A percentile compares a stretch with the other conserved stretches of the same genome.
phyloP scores from a whole-genome alignment of 768 basidiomycete species.

The Hypholoma sublateritium region DNA sequence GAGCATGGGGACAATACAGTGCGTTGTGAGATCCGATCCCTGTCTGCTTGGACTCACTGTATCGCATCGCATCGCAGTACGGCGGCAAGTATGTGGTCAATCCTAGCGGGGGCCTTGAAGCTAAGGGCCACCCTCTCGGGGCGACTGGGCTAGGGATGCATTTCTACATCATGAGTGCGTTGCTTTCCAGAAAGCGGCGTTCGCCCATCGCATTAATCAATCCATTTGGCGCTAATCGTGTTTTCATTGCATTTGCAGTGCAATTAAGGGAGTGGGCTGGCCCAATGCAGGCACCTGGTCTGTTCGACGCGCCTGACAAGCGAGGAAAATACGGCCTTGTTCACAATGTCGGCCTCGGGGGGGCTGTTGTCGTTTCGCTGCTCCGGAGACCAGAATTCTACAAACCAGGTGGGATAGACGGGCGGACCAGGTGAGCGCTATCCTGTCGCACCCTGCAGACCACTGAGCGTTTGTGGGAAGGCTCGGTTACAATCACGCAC shows the following conservation, averaged over 20 bases:
- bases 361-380: conserved; percentile 75
- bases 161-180: conserved; percentile 78
- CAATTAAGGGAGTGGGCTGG: conserved; percentile 82
- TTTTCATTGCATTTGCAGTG: conserved; percentile 42
- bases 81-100: conserved; percentile 86
- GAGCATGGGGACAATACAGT: conserved; percentile 81
- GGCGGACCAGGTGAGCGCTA: conserved; percentile 53
- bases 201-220: not conserved
- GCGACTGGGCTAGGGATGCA: conserved; percentile 87
- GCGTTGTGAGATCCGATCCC: conserved; percentile 17
- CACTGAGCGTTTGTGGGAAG: conserved; percentile 30
- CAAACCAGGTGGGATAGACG: conserved; percentile 63
- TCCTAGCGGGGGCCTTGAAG: conserved; percentile 82
- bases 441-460: not conserved
- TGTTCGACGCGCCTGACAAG: conserved; percentile 60
- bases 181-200: not conserved
- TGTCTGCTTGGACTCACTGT: not conserved
- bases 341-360: conserved; percentile 83
- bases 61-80: conserved; percentile 44
- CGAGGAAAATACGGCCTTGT: conserved; percentile 80
- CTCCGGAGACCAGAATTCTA: conserved; percentile 79
- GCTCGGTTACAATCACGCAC: conserved; percentile 80
- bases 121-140: conserved; percentile 87
- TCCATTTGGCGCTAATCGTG: not conserved
- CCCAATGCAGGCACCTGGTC: conserved; percentile 76